A percentile compares a stretch with the other conserved stretches of the same genome.
These are phyloP conservation scores for Hippophae rhamnoides DNA, from an alignment of 306 rosid species.

Conservation along the genomic window DNA sequence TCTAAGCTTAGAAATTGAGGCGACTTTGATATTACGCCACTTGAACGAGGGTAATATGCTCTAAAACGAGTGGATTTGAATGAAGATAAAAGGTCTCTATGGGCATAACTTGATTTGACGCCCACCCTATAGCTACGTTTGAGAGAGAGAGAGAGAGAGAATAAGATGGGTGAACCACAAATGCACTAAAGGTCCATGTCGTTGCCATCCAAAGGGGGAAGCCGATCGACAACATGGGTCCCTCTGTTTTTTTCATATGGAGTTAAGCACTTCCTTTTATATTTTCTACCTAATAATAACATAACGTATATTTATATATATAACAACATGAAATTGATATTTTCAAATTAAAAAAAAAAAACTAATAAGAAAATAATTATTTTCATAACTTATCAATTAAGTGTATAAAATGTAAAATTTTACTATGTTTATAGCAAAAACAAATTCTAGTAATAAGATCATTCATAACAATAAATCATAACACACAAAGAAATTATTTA, in stretches of 20 bases:
- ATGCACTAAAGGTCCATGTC: constrained; percentile 37
- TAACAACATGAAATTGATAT: too few relatives aligned
- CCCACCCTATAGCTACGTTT: constrained; percentile 8
- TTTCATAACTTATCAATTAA: too few relatives aligned
- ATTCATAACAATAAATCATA: too few relatives aligned
- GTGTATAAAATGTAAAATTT: too few relatives aligned
- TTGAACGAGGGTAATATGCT: constrained; percentile 20
- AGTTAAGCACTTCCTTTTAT: too few relatives aligned
- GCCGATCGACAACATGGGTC: constrained; percentile 57
- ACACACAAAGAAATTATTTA: too few relatives aligned
- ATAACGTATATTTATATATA: too few relatives aligned
- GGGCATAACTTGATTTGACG: constrained; percentile 14
- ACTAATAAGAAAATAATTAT: too few relatives aligned
- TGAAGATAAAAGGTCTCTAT: constrained; percentile 9
- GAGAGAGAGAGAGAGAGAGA: constrained; percentile 9
- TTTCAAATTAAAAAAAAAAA: too few relatives aligned
- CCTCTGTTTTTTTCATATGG: constrained; percentile 13
- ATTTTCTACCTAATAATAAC: too few relatives aligned
- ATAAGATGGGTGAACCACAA: constrained; percentile 25
- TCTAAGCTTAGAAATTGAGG: constrained; percentile 10
- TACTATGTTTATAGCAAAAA: too few relatives aligned
- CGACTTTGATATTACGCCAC: constrained; percentile 16
- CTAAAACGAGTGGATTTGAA: constrained; percentile 21
- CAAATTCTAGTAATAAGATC: too few relatives aligned
- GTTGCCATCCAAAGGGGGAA: constrained; percentile 49